These are phyloP conservation scores for Usnea hakonensis DNA, from an alignment of 495 filamentous ascomycete genomes.

Conservation along the genomic window DNA sequence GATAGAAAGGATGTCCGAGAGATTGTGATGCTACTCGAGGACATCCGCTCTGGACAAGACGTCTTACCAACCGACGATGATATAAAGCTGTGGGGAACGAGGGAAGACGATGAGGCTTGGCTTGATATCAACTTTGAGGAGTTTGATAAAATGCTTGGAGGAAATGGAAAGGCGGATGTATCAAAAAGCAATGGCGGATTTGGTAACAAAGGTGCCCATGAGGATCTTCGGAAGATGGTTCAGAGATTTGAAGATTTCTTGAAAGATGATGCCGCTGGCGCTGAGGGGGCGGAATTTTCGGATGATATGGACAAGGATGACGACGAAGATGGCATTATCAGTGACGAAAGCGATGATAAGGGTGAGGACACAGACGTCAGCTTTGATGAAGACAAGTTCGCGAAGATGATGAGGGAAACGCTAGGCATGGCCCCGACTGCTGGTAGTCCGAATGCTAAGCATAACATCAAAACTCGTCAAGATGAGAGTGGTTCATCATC, in stretches of 20 bases:
- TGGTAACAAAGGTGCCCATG: constrained; percentile 72
- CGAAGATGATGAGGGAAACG: constrained; percentile 88
- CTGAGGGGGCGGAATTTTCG: constrained; percentile 65
- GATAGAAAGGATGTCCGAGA: constrained; percentile 61
- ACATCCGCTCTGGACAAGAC: constrained; percentile 54
- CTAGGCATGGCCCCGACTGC: constrained; percentile 53
- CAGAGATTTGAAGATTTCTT: constrained; percentile 87
- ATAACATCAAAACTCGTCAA: not conserved
- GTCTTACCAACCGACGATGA: constrained; percentile 64
- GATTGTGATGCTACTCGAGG: constrained; percentile 65
- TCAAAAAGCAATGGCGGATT: constrained; percentile 40
- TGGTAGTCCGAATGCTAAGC: not conserved
- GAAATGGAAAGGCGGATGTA: constrained; percentile 30
- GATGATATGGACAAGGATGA: constrained; percentile 66
- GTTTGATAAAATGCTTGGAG: constrained; percentile 70
- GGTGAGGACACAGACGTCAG: constrained; percentile 69
- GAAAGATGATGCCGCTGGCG: constrained; percentile 72
- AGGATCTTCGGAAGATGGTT: constrained; percentile 82
- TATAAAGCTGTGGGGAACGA: constrained; percentile 58
- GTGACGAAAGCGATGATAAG: constrained; percentile 31
- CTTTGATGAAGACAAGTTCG: constrained; percentile 80
- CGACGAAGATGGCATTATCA: constrained; percentile 43
- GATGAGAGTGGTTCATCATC: not conserved
- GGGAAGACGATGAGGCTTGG: constrained; percentile 82
- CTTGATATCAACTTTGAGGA: constrained; percentile 85